Percentiles rank a stretch among this genome's conserved stretches.
phyloP scores from a whole-genome alignment of 1,284 basidiomycete species.

The Fomitopsis betulina region DNA sequence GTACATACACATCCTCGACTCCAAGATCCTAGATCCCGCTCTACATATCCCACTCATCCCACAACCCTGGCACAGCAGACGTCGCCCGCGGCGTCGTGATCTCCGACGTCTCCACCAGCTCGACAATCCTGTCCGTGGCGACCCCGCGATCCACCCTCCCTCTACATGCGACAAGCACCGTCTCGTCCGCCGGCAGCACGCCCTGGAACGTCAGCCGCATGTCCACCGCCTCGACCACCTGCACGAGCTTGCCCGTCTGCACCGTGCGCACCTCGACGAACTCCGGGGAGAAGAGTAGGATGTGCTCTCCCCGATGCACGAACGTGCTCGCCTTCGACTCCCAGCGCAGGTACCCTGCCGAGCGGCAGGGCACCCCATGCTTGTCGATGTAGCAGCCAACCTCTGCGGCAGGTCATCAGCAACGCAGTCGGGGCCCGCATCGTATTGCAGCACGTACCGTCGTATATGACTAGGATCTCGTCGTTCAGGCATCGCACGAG shows the following conservation, averaged over 20 bases:
- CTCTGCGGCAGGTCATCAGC: slow-evolving; percentile 22
- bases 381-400: slow-evolving; percentile 72
- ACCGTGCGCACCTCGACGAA: slow-evolving; percentile 71
- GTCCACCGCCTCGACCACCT: slow-evolving; percentile 67
- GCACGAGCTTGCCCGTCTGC: slow-evolving; percentile 59
- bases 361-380: slow-evolving; percentile 58
- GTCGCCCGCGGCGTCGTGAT: slow-evolving; percentile 32
- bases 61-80: slow-evolving; percentile 32
- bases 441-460: slow-evolving; percentile 42
- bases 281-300: slow-evolving; percentile 66
- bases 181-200: slow-evolving; percentile 37
- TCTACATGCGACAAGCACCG: slow-evolving; percentile 56
- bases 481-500: slow-evolving; percentile 53
- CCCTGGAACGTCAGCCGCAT: slow-evolving; percentile 56
- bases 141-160: slow-evolving; percentile 49
- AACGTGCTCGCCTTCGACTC: slow-evolving; percentile 61
- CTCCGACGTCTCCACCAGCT: slow-evolving; percentile 66
- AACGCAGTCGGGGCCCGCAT: not conserved
- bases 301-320: slow-evolving; percentile 51
- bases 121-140: slow-evolving; percentile 57
- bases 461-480: slow-evolving; percentile 66
- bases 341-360: slow-evolving; percentile 66
- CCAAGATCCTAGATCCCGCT: not conserved
- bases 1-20: not conserved
- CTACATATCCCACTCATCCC: slow-evolving; percentile 67